Percentiles rank a stretch among this genome's conserved stretches.
Conservation (phyloP, 2,329 filamentous ascomycete genomes). For the Tolypocladium sp. region DNA sequence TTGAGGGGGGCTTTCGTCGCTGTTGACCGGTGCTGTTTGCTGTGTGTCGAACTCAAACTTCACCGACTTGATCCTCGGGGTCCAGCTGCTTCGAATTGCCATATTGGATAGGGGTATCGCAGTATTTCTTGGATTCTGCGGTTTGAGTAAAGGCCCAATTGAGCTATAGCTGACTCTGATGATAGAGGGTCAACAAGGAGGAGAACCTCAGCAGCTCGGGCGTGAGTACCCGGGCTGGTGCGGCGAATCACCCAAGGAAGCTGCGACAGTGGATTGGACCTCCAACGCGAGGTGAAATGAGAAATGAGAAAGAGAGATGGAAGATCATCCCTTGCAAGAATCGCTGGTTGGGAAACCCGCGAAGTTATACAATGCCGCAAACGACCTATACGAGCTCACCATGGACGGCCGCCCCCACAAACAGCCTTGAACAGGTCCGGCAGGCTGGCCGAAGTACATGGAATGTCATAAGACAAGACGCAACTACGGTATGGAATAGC, state of each 20-base stretch:
- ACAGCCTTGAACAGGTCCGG: too few relatives aligned
- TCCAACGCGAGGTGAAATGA: too few relatives aligned
- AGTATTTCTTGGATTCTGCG: not conserved
- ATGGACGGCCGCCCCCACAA: not conserved
- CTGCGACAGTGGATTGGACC: not conserved
- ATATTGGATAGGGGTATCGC: not conserved
- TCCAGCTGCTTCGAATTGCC: not conserved
- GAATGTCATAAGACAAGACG: not conserved
- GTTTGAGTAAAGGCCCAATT: not conserved
- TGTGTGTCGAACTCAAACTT: slow-evolving; percentile 1
- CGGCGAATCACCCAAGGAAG: not conserved
- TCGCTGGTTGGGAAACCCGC: not conserved
- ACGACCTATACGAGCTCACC: not conserved
- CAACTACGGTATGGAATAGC: not conserved
- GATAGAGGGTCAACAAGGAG: not conserved
- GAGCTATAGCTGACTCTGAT: not conserved
- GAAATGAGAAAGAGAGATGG: not conserved
- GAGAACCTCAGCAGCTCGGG: not conserved
- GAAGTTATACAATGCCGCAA: not conserved
- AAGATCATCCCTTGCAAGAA: not conserved
- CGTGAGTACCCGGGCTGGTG: not conserved
- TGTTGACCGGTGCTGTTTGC: not conserved
- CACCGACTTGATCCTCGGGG: not conserved
- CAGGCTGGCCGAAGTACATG: not conserved
- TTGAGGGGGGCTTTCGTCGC: not conserved